Evolutionary conservation across 768 basidiomycete genomes (phyloP).

Genomic region (Termitomyces sp.): DNA sequence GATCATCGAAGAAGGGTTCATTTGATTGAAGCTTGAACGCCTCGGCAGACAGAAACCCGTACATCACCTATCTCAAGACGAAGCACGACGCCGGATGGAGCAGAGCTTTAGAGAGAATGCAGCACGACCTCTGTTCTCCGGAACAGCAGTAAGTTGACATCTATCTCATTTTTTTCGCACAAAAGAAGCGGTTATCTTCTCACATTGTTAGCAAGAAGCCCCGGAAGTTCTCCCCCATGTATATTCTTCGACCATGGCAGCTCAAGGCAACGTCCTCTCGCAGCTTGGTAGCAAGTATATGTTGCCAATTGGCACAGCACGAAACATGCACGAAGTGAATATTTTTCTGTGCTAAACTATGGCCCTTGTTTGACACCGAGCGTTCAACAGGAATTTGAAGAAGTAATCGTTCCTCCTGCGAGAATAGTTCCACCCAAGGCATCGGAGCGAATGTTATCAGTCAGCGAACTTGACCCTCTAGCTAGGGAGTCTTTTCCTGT

Average conservation of each 20-base stretch:
- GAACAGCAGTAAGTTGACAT: conserved; percentile 37
- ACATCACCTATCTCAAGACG: conserved; percentile 30
- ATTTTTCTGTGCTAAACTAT: not conserved
- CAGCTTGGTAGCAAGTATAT: conserved; percentile 72
- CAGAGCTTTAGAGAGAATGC: conserved; percentile 55
- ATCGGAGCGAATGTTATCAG: conserved; percentile 64
- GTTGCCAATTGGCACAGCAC: conserved; percentile 77
- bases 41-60: not conserved
- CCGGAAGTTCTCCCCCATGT: conserved; percentile 80
- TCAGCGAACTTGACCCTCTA: conserved; percentile 71
- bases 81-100: conserved; percentile 59
- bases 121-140: conserved; percentile 58
- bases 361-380: not conserved
- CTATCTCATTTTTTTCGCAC: not conserved
- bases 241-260: conserved; percentile 62
- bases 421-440: conserved; percentile 65
- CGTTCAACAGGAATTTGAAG: conserved; percentile 67
- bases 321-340: conserved; percentile 60
- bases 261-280: conserved; percentile 61
- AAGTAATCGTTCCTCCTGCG: conserved; percentile 86
- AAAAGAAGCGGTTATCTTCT: not conserved
- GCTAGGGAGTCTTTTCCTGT: conserved; percentile 84
- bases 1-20: not conserved
- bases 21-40: conserved; percentile 1
- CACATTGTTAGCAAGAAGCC: conserved; percentile 35